Conservation (phyloP, 2,329 filamentous ascomycete species). For the Elsinoe australis region DNA sequence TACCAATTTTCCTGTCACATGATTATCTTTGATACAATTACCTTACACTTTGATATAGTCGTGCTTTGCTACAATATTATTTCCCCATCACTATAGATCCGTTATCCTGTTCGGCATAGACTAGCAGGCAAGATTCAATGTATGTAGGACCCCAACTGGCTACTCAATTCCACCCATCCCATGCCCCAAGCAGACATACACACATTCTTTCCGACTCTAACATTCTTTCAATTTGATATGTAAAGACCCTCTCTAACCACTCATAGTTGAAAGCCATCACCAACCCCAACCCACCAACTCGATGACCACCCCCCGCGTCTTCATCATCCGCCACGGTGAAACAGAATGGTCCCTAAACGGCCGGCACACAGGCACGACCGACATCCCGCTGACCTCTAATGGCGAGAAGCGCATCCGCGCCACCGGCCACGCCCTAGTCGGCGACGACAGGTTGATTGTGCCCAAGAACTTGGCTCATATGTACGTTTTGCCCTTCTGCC, state of each 20-base stretch:
- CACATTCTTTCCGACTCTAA: too few species aligned
- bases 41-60: too few species aligned
- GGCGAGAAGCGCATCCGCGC: slow-evolving; percentile 51
- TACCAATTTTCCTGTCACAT: too few species aligned
- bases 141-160: too few species aligned
- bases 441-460: slow-evolving; percentile 75
- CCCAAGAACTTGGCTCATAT: slow-evolving; percentile 75
- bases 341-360: slow-evolving; percentile 88
- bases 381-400: slow-evolving; percentile 74
- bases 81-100: too few species aligned
- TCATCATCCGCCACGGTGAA: slow-evolving; percentile 71
- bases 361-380: slow-evolving; percentile 72
- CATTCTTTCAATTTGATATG: too few species aligned
- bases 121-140: too few species aligned
- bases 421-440: slow-evolving; percentile 77
- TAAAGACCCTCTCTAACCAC: background rate
- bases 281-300: background rate
- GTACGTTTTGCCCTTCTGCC: slow-evolving; percentile 46
- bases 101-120: too few species aligned
- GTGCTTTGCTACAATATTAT: too few species aligned
- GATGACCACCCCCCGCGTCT: slow-evolving; percentile 43
- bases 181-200: too few species aligned
- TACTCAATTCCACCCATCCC: too few species aligned
- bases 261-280: background rate
- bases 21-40: too few species aligned